Evolutionary conservation across 306 rosid genomes (phyloP).

Genomic region (Dryas octopetala): DNA sequence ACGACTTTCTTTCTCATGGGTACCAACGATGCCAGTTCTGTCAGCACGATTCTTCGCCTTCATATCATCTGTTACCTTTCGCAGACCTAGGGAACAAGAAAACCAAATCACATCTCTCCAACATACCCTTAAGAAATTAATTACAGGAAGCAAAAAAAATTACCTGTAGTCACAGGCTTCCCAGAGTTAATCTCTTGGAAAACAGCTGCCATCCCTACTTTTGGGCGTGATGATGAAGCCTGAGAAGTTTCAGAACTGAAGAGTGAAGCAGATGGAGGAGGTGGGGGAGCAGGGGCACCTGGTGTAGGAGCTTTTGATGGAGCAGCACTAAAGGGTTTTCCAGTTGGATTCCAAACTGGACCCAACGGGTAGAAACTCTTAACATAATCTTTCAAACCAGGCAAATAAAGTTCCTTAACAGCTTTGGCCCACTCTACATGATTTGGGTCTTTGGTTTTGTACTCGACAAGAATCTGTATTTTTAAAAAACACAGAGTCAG

Average conservation of each 20-base stretch:
- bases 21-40: conserved; percentile 70
- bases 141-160: conserved; percentile 6
- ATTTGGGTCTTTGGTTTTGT: conserved; percentile 82
- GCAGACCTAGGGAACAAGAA: conserved; percentile 58
- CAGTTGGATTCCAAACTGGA: conserved; percentile 82
- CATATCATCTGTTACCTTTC: conserved; percentile 88
- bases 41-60: conserved; percentile 85
- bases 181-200: conserved; percentile 71
- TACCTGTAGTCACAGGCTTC: conserved; percentile 76
- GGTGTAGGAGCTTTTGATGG: conserved; percentile 61
- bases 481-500: conserved; percentile 27
- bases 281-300: conserved; percentile 73
- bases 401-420: conserved; percentile 84
- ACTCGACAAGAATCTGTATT: conserved; percentile 83
- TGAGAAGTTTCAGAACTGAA: conserved; percentile 71
- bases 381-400: conserved; percentile 92
- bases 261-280: conserved; percentile 84
- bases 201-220: conserved; percentile 93
- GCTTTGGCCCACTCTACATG: conserved; percentile 99
- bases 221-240: conserved; percentile 83
- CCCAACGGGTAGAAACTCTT: conserved; percentile 85
- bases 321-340: conserved; percentile 53
- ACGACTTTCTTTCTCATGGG: conserved; percentile 53
- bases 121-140: conserved; percentile 11
- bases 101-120: conserved; percentile 24